Evolutionary conservation across 1,139 yeast genomes (phyloP).

Genomic region (Taphrina communis): DNA sequence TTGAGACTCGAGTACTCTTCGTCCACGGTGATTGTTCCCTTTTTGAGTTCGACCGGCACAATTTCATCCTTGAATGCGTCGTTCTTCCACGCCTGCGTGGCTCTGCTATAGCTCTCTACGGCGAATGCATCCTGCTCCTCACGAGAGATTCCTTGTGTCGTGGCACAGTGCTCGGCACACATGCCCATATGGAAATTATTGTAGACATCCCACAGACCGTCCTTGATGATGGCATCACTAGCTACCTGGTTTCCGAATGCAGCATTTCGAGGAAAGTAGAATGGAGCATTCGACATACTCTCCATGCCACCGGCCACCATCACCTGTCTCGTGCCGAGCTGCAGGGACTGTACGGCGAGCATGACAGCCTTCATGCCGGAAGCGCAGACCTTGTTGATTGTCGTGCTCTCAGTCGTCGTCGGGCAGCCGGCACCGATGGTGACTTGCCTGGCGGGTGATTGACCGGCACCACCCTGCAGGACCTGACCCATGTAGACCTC

Average conservation of each 20-base stretch:
- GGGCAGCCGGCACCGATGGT: slow-evolving; percentile 88
- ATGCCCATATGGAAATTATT: slow-evolving; percentile 89
- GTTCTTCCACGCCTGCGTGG: slow-evolving; percentile 73
- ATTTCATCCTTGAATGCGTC: slow-evolving; percentile 85
- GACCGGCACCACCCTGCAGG: slow-evolving; percentile 90
- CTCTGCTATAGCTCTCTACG: slow-evolving; percentile 81
- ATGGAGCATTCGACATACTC: slow-evolving; percentile 95
- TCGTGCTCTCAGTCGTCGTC: slow-evolving; percentile 77
- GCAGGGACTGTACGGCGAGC: slow-evolving; percentile 85
- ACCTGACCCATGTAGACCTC: slow-evolving; percentile 94
- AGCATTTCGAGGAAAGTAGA: slow-evolving; percentile 82
- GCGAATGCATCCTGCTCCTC: slow-evolving; percentile 84
- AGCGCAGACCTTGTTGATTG: slow-evolving; percentile 96
- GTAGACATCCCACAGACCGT: slow-evolving; percentile 91
- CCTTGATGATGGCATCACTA: slow-evolving; percentile 87
- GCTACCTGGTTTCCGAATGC: slow-evolving; percentile 81
- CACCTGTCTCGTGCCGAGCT: slow-evolving; percentile 86
- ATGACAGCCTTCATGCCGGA: slow-evolving; percentile 93
- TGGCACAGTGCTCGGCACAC: slow-evolving; percentile 95
- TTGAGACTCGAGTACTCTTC: slow-evolving; percentile 75
- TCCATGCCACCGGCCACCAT: slow-evolving; percentile 98
- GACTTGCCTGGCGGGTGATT: slow-evolving; percentile 97
- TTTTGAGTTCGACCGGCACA: slow-evolving; percentile 88
- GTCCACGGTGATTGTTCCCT: slow-evolving; percentile 69
- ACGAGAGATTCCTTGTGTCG: slow-evolving; percentile 68